Evolutionary conservation across 2,329 filamentous ascomycete genomes (phyloP).

Genomic region (Pseudocercospora ulei): DNA sequence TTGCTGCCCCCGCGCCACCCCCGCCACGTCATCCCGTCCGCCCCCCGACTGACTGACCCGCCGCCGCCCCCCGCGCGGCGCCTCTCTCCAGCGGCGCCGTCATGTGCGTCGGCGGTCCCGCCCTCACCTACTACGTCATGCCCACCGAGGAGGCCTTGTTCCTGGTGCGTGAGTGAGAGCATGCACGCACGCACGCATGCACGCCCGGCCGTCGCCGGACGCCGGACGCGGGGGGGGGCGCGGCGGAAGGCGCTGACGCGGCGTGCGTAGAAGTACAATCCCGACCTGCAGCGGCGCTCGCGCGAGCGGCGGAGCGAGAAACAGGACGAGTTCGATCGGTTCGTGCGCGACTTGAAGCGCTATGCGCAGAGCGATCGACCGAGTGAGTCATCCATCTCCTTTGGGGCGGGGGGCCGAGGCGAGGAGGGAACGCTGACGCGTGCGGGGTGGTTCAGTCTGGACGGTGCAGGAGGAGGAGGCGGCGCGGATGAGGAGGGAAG

Average conservation of each 20-base stretch:
- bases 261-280: constrained; percentile 62
- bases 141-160: constrained; percentile 90
- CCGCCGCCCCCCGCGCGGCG: constrained; percentile 4
- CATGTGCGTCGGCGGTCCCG: constrained; percentile 74
- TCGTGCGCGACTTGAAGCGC: constrained; percentile 72
- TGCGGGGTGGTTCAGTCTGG: constrained; percentile 32
- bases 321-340: constrained; percentile 81
- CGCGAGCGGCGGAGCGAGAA: constrained; percentile 66
- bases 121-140: constrained; percentile 65
- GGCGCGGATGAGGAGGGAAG: constrained; percentile 23
- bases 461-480: constrained; percentile 33
- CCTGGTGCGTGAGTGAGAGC: constrained; percentile 44
- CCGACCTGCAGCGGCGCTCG: constrained; percentile 80
- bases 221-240: too few species aligned
- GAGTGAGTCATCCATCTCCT: constrained; percentile 49
- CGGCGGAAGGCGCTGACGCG: too few species aligned
- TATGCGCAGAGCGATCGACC: constrained; percentile 86
- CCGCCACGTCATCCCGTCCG: constrained; percentile 7
- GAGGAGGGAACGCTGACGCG: constrained; percentile 1
- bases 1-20: constrained; percentile 23
- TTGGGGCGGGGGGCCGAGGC: neutral
- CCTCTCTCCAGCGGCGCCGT: constrained; percentile 51
- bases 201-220: too few species aligned
- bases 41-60: constrained; percentile 2
- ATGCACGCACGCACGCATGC: too few species aligned